A percentile compares a stretch with the other conserved stretches of the same genome.
phyloP scores from a whole-genome alignment of 352 stramenopile genomes.

The Discostella stelligera region DNA sequence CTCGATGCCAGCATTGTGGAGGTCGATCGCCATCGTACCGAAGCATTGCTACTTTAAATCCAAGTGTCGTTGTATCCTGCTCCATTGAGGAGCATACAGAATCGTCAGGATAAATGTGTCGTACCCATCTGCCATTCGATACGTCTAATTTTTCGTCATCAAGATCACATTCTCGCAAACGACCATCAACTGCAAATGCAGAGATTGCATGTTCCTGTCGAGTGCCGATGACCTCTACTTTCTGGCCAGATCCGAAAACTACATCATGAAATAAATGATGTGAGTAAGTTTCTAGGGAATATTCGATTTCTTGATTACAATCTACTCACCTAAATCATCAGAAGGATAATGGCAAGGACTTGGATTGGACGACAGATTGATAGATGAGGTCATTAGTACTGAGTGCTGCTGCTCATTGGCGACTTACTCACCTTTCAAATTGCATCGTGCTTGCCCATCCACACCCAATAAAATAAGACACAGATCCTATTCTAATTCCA shows the following conservation, averaged over 20 bases:
- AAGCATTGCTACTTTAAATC: conserved; percentile 8
- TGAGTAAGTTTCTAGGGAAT: no score
- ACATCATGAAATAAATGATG: conserved; percentile 32
- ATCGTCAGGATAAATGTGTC: conserved; percentile 36
- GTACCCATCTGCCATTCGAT: conserved; percentile 37
- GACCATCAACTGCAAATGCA: conserved; percentile 11
- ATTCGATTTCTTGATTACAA: no score
- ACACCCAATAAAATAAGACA: conserved; percentile 54
- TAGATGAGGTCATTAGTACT: no score
- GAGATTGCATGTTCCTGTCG: conserved; percentile 3
- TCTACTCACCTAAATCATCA: conserved; percentile 26
- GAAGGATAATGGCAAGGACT: conserved; percentile 44
- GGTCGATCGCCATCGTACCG: conserved; percentile 16
- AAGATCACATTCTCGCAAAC: conserved; percentile 22
- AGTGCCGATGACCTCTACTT: conserved; percentile 10
- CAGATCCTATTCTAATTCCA: conserved; percentile 4
- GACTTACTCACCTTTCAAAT: conserved; percentile 32
- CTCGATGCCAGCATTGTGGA: conserved; percentile 50
- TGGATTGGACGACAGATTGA: neutral
- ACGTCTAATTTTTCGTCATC: conserved; percentile 31
- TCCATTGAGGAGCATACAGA: conserved; percentile 18
- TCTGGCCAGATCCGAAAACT: conserved; percentile 29
- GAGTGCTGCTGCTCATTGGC: no score
- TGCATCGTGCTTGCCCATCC: conserved; percentile 43
- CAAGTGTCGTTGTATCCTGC: neutral